phyloP scores from a whole-genome alignment of 768 basidiomycete genomes.

The Tricholoma bakamatsutake region DNA sequence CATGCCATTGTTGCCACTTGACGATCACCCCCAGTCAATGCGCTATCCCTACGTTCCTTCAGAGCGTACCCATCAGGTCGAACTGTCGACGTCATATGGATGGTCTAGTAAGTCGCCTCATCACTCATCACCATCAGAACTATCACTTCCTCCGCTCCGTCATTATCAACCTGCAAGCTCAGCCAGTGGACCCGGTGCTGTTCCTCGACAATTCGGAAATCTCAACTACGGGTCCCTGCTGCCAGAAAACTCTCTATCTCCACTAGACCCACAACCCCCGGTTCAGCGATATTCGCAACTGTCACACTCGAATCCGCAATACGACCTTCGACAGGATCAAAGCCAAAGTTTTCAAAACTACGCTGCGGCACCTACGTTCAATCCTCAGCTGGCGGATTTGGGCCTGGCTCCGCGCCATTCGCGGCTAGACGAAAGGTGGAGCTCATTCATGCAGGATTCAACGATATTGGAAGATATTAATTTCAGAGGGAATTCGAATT shows the following conservation, averaged over 20 bases:
- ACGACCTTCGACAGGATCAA: conserved; percentile 6
- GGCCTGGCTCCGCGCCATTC: conserved; percentile 55
- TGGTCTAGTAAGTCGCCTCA: neutral
- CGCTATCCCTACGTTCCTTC: conserved; percentile 15
- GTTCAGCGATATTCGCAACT: neutral
- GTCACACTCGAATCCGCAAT: conserved; percentile 12
- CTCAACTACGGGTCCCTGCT: neutral
- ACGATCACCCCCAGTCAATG: neutral
- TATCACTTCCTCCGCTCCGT: neutral
- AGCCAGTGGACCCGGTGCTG: neutral
- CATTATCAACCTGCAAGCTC: neutral
- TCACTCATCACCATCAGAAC: neutral
- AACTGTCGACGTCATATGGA: neutral
- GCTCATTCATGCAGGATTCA: conserved; percentile 55
- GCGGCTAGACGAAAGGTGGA: conserved; percentile 52
- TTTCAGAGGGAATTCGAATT: conserved; percentile 1
- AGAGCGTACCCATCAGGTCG: conserved; percentile 13
- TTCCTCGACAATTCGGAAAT: neutral
- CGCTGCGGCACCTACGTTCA: conserved; percentile 1
- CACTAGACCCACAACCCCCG: neutral
- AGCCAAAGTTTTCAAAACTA: conserved; percentile 13
- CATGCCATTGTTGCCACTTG: neutral
- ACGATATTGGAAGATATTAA: conserved; percentile 31
- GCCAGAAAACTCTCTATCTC: neutral
- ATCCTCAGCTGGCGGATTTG: conserved; percentile 48